Percentiles rank a stretch among this genome's conserved stretches.
Evolutionary conservation across 192 early-diverging fungal genomes (phyloP).

Genomic region (Rhizoclosmatium globosum): DNA sequence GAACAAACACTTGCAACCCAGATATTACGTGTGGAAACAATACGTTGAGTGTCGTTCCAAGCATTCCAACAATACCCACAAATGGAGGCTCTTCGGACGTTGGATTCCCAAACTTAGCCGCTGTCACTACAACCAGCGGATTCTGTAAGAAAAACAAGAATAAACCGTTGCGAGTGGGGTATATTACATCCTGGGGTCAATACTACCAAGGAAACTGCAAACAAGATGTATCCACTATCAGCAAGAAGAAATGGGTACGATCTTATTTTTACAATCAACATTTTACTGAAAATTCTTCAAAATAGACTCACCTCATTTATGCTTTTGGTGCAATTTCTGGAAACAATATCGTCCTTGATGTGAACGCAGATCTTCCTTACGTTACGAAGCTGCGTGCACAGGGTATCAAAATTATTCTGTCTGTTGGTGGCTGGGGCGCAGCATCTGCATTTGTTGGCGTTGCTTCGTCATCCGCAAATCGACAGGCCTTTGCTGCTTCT

Average conservation of each 20-base stretch:
- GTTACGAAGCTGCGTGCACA: background rate
- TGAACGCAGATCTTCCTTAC: background rate
- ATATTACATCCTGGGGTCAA: slow-evolving; percentile 9
- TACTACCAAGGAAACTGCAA: background rate
- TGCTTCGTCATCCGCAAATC: background rate
- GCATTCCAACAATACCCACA: background rate
- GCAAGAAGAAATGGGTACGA: background rate
- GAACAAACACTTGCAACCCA: background rate
- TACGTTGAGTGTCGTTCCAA: background rate
- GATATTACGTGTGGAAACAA: background rate
- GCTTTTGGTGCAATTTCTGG: slow-evolving; percentile 2
- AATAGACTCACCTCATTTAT: slow-evolving; percentile 6
- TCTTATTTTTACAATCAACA: background rate
- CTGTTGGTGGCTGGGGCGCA: slow-evolving; percentile 11
- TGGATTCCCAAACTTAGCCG: background rate
- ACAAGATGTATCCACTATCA: background rate
- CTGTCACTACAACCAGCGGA: background rate
- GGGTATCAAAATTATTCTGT: slow-evolving; percentile 15
- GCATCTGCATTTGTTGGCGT: background rate
- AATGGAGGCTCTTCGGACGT: background rate
- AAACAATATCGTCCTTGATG: background rate
- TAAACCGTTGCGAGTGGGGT: background rate
- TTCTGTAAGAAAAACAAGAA: background rate
- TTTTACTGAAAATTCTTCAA: background rate
- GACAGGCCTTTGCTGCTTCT: background rate